A percentile compares a stretch with the other conserved stretches of the same genome.
phyloP scores from a whole-genome alignment of 768 basidiomycete species.

The Lyophyllum semitale region DNA sequence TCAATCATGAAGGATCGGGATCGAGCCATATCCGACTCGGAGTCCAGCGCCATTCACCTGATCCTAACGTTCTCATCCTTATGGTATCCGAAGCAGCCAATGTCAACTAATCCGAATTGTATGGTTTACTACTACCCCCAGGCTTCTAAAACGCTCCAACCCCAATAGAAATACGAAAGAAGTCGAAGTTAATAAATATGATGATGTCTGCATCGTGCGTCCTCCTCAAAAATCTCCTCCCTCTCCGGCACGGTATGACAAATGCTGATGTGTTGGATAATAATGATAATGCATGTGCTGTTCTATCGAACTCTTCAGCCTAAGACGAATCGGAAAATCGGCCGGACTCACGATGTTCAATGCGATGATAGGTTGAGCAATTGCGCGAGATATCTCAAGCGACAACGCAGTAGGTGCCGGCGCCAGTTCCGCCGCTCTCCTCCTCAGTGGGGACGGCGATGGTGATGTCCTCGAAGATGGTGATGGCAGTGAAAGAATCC shows the following conservation, averaged over 20 bases:
- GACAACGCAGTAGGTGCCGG: conserved; percentile 2
- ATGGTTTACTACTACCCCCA: too few species aligned
- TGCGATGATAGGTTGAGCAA: not conserved
- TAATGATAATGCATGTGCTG: not conserved
- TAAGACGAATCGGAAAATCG: not conserved
- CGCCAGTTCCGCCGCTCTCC: not conserved
- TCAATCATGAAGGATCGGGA: too few species aligned
- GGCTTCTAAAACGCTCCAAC: not conserved
- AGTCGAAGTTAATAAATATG: conserved; percentile 5
- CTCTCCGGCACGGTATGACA: not conserved
- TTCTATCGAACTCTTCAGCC: not conserved
- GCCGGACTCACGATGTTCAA: not conserved
- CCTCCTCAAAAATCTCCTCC: not conserved
- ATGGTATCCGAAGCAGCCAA: too few species aligned
- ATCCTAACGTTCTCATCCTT: too few species aligned
- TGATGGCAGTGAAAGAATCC: conserved; percentile 5
- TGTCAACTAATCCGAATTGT: too few species aligned
- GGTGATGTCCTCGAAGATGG: not conserved
- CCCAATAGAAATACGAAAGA: not conserved
- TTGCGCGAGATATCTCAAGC: conserved; percentile 6
- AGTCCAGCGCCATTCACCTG: too few species aligned
- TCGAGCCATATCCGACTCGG: not conserved
- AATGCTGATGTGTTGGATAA: conserved; percentile 1
- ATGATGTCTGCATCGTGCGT: conserved; percentile 3
- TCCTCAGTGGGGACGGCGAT: not conserved